Evolutionary conservation across 2,329 filamentous ascomycete genomes (phyloP), one percentile per base, ranked within the genome.

Genomic region (Akanthomyces uredinophilus): DNA sequence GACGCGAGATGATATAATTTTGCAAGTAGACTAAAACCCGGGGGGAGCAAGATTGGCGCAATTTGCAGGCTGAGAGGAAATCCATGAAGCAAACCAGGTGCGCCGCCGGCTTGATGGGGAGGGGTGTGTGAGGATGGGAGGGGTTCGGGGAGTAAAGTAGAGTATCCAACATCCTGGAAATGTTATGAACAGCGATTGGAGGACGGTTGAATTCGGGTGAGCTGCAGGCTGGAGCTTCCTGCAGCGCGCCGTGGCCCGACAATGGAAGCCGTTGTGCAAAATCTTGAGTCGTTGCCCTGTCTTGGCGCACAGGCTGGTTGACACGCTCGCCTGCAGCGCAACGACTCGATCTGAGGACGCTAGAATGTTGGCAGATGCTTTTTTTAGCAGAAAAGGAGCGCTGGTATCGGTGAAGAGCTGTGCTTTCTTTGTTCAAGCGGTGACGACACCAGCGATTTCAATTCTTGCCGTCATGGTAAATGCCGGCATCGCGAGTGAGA

Each of bases 21-120:
- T 56, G 39, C 37, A 41, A 51, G 35, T 46, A 41, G 43, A 61
- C 60, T 61, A 61, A 55, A 54, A 22, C 35, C 58, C 14, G 22
- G 58, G 58, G 52, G 32, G 32, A 41, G 27, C 32, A 61, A 56
- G 60, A 61, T 56, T 61, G 60, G 60, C 60, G 60, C 41, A 61
- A 61, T 61, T 61, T 61, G 60, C 60, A 61, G 60, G 51, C 60
- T 55, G 60, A 39, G 43, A 37, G 60, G 32, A 55, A 56, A 56
- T 29, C 49, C 57, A 60, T 60, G 27, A 60, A 51, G 57, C 49
- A 60, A 60, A 52, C 57, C 49, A 22, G 22, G 47, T 53, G 24
- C 56, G 57, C 46, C 46, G 35, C 39, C 20, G 46, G 54, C 43
- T 52, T 18, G 57, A 60, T 44, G 47, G 47, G 27, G 57, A 32